Conservation (phyloP, 225 moss, liverwort and hornwort species). For the Antitrichia curtipendula region DNA sequence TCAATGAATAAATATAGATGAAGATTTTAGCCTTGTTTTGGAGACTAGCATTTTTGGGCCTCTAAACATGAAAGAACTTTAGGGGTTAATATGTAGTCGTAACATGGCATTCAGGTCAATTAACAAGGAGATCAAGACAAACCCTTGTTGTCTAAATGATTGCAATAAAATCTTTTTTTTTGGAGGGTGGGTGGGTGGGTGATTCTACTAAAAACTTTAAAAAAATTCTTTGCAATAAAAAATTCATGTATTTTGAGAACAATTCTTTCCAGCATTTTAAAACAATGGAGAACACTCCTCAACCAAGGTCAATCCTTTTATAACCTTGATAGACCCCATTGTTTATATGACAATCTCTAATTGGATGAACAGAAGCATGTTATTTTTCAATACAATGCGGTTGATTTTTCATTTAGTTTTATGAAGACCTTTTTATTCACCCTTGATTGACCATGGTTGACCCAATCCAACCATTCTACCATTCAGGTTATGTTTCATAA, state of each 20-base stretch:
- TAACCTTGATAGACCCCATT: background rate
- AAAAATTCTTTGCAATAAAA: background rate
- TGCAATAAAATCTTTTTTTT: too few relatives aligned
- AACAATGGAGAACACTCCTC: background rate
- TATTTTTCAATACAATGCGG: background rate
- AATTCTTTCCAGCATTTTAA: background rate
- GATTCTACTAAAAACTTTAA: background rate
- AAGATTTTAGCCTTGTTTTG: too few relatives aligned
- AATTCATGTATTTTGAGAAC: background rate
- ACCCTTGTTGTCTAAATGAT: too few relatives aligned
- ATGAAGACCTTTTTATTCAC: background rate
- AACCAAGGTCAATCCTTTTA: background rate
- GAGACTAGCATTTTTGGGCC: too few relatives aligned
- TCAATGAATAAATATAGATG: too few relatives aligned
- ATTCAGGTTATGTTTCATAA: background rate
- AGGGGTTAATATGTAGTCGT: too few relatives aligned
- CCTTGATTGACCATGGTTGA: background rate
- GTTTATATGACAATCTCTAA: background rate
- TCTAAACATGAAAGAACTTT: too few relatives aligned
- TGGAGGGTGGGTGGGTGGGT: too few relatives aligned
- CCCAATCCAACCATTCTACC: background rate
- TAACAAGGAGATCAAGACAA: too few relatives aligned
- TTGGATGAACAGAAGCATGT: background rate
- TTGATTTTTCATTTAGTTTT: background rate
- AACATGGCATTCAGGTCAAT: too few relatives aligned